Conservation (phyloP, 345 rosid species). For the Ricinus communis region DNA sequence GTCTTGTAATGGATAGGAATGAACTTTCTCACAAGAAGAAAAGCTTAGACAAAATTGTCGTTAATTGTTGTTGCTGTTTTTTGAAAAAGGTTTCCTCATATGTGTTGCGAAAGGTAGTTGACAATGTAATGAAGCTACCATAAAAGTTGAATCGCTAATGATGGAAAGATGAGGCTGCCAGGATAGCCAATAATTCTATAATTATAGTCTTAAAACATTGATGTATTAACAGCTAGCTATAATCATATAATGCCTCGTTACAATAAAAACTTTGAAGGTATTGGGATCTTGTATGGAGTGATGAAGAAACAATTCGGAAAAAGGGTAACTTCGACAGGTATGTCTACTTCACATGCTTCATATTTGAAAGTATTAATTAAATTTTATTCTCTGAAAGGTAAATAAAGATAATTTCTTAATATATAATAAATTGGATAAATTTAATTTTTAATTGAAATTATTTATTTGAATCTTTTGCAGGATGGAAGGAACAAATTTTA, state of each 20-base stretch:
- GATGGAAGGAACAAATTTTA: slow-evolving; percentile 14
- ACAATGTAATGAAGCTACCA: neutral
- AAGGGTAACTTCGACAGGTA: slow-evolving; percentile 30
- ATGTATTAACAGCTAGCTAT: no score
- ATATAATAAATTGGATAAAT: no score
- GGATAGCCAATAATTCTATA: neutral
- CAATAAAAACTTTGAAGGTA: slow-evolving; percentile 9
- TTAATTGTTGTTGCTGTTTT: neutral
- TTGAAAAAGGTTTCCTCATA: no score
- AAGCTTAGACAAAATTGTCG: neutral
- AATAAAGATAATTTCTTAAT: neutral
- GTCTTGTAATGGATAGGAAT: no score
- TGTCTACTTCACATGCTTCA: neutral
- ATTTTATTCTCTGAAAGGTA: neutral
- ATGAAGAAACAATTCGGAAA: slow-evolving; percentile 14
- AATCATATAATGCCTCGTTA: neutral
- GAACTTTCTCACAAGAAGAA: no score
- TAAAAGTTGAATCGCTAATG: neutral
- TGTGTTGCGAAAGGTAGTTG: neutral
- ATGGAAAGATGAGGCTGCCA: neutral
- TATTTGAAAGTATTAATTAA: neutral
- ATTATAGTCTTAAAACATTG: no score
- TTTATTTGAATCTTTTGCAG: slow-evolving; percentile 1
- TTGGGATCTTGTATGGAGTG: slow-evolving; percentile 28
- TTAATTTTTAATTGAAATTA: no score